A percentile compares a stretch with the other conserved stretches of the same genome.
Evolutionary conservation across 768 basidiomycete genomes (phyloP).

Genomic region (Pleurotus tuber-regium): DNA sequence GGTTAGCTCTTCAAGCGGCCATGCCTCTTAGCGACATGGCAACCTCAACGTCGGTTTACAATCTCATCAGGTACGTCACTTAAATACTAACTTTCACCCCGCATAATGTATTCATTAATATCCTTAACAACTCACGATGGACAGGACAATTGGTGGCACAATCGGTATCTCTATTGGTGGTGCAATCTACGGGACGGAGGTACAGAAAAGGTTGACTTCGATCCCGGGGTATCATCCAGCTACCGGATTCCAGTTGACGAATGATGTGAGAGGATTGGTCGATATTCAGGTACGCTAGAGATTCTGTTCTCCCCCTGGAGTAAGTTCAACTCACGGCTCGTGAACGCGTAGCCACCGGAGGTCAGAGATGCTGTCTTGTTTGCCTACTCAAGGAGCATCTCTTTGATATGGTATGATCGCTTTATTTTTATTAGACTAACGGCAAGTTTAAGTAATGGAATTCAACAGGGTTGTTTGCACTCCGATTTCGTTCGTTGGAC

Average conservation of each 20-base stretch:
- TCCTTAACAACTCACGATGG: background rate
- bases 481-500: background rate
- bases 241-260: background rate
- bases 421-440: background rate
- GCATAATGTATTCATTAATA: no score
- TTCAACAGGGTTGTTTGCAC: background rate
- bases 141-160: conserved; percentile 72
- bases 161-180: conserved; percentile 73
- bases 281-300: background rate
- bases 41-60: conserved; percentile 68
- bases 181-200: conserved; percentile 42
- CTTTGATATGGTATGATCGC: background rate
- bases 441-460: background rate
- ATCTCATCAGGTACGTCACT: conserved; percentile 62
- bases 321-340: background rate
- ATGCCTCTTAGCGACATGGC: conserved; percentile 90
- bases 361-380: background rate
- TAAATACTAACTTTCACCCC: conserved; percentile 4
- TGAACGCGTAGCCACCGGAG: background rate
- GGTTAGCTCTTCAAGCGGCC: conserved; percentile 65
- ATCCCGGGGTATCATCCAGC: background rate
- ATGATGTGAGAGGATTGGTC: background rate
- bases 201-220: background rate
- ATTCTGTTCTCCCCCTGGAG: background rate
- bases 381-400: background rate